Base-by-base conservation (phyloP, 805 yeast genomes). In the Ogataea trehaloabstinens region DNA sequence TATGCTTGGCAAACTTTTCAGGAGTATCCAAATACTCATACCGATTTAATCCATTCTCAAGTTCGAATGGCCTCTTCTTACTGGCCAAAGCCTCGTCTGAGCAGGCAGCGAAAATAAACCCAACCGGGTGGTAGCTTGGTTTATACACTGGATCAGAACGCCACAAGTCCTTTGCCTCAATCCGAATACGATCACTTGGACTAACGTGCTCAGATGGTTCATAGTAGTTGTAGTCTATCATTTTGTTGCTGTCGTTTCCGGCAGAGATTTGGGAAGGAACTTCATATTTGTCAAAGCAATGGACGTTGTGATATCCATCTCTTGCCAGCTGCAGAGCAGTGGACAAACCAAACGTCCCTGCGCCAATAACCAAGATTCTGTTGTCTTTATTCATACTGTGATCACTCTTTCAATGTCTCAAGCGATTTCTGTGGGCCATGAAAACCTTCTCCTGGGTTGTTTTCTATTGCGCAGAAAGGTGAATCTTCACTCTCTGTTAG, bases 321-420 rank as follows among this genome's bases (percentile, higher is more conserved):
- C 37, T 34, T 3, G 55, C 44, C 8, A 58, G 41, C 19, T 60
- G 57, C 13, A 57, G 36, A 4, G 60, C 56, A 1, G 64, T 54
- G 6, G 63, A 58, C 11, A 61, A 47, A 8, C 67, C 67, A 49
- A 55, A 60, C 2, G 59, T 63, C 10, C 66, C 66, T 42, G 61
- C 56, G 2, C 66, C 66, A 4, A 60, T 45, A 6, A 52, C 35
- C 13, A 45, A 16, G 10, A 36, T 17, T 7, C 21, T 27, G 28
- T 19, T 21, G 19, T 17, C 12, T n/a, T 18, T 34, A n/a, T 5
- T 25, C 31, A 17, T 17, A 7, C 13, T n/a, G n/a, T n/a, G n/a
- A n/a, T n/a, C n/a, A 6, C n/a, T n/a, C n/a, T n/a, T n/a, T n/a
- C n/a, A n/a, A n/a, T n/a, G n/a, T n/a, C n/a, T n/a, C n/a, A n/a